Evolutionary conservation across 1,284 basidiomycete genomes (phyloP), one percentile per base, ranked within the genome.

Genomic region (Boletus smithii): DNA sequence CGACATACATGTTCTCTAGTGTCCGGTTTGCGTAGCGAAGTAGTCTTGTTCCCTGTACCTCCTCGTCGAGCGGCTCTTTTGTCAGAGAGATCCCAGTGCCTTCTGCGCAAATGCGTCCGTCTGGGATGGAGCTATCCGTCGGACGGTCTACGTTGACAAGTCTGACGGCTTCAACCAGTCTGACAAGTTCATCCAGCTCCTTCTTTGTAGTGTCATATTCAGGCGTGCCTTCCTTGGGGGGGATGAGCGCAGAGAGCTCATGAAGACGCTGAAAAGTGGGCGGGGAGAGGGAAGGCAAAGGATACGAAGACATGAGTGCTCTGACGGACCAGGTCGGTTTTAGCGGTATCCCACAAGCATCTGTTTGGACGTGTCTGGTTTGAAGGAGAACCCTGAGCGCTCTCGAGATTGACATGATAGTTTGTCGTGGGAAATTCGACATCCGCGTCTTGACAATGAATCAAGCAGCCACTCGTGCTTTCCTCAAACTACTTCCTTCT

Each of bases 131-230:
- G 20, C 51, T 38, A 33, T 52, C 48, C 41, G 49, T 46, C 6
- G 62, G 46, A 40, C 49, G 50, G 23, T 61, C 60, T 18, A 76
- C 71, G 46, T 84, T 66, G 31, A 82, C 80, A 23, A 85, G 62
- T 61, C 78, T 85, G 44, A 89, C 87, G 5, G 87, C 87, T 60
- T 90, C 87, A 9, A 91, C 86, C 7, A 91, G 71, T 53, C 74
- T 78, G 49, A 89, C 71, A 35, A 91, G 74, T 44, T 83, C 81
- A 56, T 84, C 82, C 53, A 91, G 67, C 51, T 86, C 81, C 24
- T 53, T 51, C 46, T 78, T 80, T 32, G 85, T 65, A 17, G 65
- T 60, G 5, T 60, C 57, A 53, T 81, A 75, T 50, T 80, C 76
- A 5, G 60, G 55, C 0, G 83, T 78, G 33, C 74, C 77, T 50